Base-by-base conservation (phyloP, 306 rosid species). In the Glycine tomentella region DNA sequence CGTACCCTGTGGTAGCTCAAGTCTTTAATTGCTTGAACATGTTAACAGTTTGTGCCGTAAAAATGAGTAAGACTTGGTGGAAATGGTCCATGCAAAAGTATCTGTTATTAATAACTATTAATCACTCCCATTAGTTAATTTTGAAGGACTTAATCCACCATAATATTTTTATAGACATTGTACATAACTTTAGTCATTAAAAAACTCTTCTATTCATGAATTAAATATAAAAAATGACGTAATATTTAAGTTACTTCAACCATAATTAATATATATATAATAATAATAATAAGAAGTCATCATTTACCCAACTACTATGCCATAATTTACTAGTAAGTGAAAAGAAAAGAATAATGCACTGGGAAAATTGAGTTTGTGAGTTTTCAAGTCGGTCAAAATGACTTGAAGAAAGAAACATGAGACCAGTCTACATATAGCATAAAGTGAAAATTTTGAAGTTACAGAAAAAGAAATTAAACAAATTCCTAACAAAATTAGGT, bases 341-440 rank as follows among this genome's bases (percentile, higher is more conserved):
- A 36, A 36, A 36, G 40, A 36, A 36, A 36, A 36, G 5, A 36
- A 36, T 36, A 4, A 36, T 36, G 40, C 31, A 77, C 59, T 59
- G 38, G 44, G n/a, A 52, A 63, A 87, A 64, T 4, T 42, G 75
- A 68, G 75, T 63, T 74, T 44, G 42, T 46, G 50, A 75, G 8
- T 17, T 75, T 77, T 79, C 55, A 67, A 84, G 74, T 66, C 62
- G 46, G 83, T 74, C 74, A 75, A 81, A 74, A 85, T 45, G 77
- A 75, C 77, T 40, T 56, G 68, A 74, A 16, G 40, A 36, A 25
- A 36, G 40, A 14, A 78, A 40, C 72, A 69, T 66, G 36, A 49
- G 36, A 66, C 33, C 14, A 56, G 77, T 79, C 67, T 72, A 72
- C 8, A 56, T 46, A 45, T 15, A 67, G 58, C 75, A 64, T 17